Conservation (phyloP, 2,329 filamentous ascomycete genomes). For the Claviceps fusiformis region DNA sequence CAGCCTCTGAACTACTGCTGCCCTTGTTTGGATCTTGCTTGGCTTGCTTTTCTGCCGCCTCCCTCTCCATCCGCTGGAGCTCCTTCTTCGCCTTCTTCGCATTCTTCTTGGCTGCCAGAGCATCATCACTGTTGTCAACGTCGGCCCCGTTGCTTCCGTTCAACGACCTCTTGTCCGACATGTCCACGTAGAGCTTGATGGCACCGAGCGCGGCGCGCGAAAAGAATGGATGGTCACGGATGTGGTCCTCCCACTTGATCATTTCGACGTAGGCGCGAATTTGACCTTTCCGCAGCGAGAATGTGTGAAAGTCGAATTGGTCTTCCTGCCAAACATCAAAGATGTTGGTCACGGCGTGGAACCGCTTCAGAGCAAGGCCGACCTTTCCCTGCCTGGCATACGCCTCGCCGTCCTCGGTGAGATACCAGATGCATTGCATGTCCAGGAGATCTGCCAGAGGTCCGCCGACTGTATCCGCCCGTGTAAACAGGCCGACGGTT, state of each 20-base stretch:
- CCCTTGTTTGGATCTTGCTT: conserved; percentile 77
- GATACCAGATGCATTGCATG: conserved; percentile 97
- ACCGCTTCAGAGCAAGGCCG: conserved; percentile 80
- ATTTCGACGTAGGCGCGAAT: conserved; percentile 91
- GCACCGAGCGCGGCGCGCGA: conserved; percentile 71
- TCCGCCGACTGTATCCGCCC: conserved; percentile 77
- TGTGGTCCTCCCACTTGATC: conserved; percentile 86
- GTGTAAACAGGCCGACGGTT: conserved; percentile 87
- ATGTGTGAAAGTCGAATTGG: conserved; percentile 97
- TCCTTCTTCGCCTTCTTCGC: conserved; percentile 84
- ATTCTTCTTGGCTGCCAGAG: conserved; percentile 69
- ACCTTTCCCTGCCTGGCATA: conserved; percentile 71
- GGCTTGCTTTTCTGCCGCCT: conserved; percentile 63
- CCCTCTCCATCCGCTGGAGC: conserved; percentile 48
- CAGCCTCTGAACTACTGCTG: conserved; percentile 38
- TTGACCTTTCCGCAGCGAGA: conserved; percentile 93
- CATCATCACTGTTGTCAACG: conserved; percentile 37
- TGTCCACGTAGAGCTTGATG: conserved; percentile 62
- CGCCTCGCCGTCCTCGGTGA: conserved; percentile 89
- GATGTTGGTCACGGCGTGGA: conserved; percentile 77
- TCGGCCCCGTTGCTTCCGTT: conserved; percentile 49
- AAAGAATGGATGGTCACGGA: conserved; percentile 90
- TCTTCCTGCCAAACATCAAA: conserved; percentile 98
- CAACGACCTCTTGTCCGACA: conserved; percentile 60
- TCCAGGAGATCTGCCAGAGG: conserved; percentile 84